Percentiles rank a stretch among this genome's conserved stretches.
Evolutionary conservation across 192 early-diverging fungal genomes (phyloP).

Genomic region (Entomortierella parvispora): DNA sequence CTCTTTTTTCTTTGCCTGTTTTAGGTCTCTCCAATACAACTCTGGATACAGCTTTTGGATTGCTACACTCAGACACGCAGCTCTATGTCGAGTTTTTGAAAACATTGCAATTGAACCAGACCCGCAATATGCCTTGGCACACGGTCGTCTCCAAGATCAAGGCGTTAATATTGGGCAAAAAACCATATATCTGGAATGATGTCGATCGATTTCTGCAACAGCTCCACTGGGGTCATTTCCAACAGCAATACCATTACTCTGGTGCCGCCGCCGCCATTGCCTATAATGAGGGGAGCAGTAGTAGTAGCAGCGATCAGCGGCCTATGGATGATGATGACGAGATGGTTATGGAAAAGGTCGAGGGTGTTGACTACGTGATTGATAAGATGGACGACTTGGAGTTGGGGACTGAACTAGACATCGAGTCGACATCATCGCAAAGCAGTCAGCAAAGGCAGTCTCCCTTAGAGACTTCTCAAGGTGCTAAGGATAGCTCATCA

Average conservation of each 20-base stretch:
- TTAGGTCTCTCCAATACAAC: conserved; percentile 39
- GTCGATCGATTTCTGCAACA: conserved; percentile 47
- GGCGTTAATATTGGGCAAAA: conserved; percentile 22
- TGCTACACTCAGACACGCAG: conserved; percentile 49
- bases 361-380: conserved; percentile 41
- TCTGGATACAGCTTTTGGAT: conserved; percentile 32
- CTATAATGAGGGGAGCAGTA: too few species aligned
- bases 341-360: conserved; percentile 33
- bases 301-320: background rate
- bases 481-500: background rate
- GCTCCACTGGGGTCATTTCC: conserved; percentile 33
- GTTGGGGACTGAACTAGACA: conserved; percentile 19
- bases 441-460: background rate
- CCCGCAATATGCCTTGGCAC: conserved; percentile 55
- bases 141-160: conserved; percentile 44
- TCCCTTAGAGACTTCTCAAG: background rate
- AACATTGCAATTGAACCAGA: conserved; percentile 54
- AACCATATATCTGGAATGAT: conserved; percentile 42
- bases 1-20: background rate
- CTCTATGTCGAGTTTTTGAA: conserved; percentile 55
- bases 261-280: too few species aligned
- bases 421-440: too few species aligned
- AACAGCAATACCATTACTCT: background rate
- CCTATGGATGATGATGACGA: conserved; percentile 22
- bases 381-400: conserved; percentile 36